Conservation (phyloP, 2,329 filamentous ascomycete species). For the Aspergillus sp. region DNA sequence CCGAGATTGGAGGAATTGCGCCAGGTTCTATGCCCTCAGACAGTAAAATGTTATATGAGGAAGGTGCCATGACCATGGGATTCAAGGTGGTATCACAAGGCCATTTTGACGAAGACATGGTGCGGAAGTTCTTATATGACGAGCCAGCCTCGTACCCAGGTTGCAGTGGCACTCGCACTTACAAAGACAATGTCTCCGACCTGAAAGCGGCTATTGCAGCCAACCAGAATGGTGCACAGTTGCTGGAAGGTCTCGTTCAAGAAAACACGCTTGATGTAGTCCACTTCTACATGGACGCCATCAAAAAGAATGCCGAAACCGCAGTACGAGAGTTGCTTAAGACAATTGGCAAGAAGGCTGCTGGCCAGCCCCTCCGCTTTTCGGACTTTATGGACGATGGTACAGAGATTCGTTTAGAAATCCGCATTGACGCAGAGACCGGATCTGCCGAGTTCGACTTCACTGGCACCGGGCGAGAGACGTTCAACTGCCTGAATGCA, state of each 20-base stretch:
- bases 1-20: slow-evolving; percentile 80
- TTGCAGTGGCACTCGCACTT: not conserved
- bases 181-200: not conserved
- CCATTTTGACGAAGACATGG: slow-evolving; percentile 75
- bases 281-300: slow-evolving; percentile 67
- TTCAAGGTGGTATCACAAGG: slow-evolving; percentile 25
- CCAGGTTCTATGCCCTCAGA: slow-evolving; percentile 73
- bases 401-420: slow-evolving; percentile 71
- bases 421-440: slow-evolving; percentile 72
- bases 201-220: not conserved
- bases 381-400: slow-evolving; percentile 88
- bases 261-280: not conserved
- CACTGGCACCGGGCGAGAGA: slow-evolving; percentile 74
- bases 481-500: slow-evolving; percentile 78
- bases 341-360: slow-evolving; percentile 67
- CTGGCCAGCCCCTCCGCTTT: slow-evolving; percentile 69
- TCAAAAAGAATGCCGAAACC: slow-evolving; percentile 77
- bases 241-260: not conserved
- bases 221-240: not conserved
- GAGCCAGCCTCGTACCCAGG: not conserved
- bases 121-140: slow-evolving; percentile 62
- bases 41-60: not conserved
- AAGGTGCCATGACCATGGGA: not conserved
- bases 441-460: slow-evolving; percentile 81
- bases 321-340: slow-evolving; percentile 76